Evolutionary conservation across 164 flowering plant genomes (phyloP).

Genomic region (Cinnamomum micranthum): DNA sequence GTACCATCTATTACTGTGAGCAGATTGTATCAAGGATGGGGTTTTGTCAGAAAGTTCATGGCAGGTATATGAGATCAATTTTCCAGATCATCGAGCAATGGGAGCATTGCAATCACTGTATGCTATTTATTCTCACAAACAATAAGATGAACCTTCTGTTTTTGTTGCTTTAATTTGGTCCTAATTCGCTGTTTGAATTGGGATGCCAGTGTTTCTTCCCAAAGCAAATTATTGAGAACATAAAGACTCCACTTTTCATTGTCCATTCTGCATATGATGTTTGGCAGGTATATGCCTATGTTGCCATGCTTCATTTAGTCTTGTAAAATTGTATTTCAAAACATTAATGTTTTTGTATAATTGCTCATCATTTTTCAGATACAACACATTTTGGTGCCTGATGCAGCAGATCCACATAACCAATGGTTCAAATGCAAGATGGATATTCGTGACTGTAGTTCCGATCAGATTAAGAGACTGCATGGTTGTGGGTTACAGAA

Average conservation of each 20-base stretch:
- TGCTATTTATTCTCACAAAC: too few species aligned
- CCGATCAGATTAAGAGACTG: conserved; percentile 47
- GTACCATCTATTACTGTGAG: too few species aligned
- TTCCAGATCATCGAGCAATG: too few species aligned
- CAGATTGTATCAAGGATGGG: too few species aligned
- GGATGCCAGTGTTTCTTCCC: conserved; percentile 79
- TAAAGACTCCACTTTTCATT: conserved; percentile 71
- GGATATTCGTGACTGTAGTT: conserved; percentile 49
- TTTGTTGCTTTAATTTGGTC: background rate
- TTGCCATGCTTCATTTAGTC: conserved; percentile 6
- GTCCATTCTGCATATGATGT: conserved; percentile 90
- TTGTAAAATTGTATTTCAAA: background rate
- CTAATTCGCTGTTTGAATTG: conserved; percentile 13
- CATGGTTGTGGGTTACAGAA: conserved; percentile 39
- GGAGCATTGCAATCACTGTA: too few species aligned
- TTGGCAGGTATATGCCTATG: conserved; percentile 66
- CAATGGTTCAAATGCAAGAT: conserved; percentile 63
- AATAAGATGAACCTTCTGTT: background rate
- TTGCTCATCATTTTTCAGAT: conserved; percentile 43
- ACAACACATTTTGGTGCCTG: conserved; percentile 65
- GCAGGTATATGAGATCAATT: too few species aligned
- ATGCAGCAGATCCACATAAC: conserved; percentile 39
- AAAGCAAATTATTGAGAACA: conserved; percentile 47
- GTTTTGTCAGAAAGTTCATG: too few species aligned
- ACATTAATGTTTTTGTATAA: background rate